phyloP scores from a whole-genome alignment of 441 rosid genomes.

The Flueggea neowawraea region DNA sequence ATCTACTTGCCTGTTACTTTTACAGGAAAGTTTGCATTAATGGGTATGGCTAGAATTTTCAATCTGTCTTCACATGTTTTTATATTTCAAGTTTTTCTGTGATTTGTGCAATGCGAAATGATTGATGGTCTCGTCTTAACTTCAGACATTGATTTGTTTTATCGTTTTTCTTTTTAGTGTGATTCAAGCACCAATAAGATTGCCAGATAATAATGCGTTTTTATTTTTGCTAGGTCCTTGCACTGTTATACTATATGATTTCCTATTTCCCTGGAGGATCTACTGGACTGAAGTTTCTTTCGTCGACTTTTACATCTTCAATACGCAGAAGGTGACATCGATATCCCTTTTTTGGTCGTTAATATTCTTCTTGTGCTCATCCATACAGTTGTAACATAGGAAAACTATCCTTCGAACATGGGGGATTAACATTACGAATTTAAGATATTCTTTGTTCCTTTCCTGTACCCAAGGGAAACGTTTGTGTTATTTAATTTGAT shows the following conservation, averaged over 20 bases:
- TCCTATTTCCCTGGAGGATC: constrained; percentile 79
- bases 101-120: too few species aligned
- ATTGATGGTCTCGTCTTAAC: not conserved
- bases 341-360: not conserved
- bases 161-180: not conserved
- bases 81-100: too few species aligned
- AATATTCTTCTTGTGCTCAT: not conserved
- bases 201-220: not conserved
- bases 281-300: constrained; percentile 51
- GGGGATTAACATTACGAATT: too few species aligned
- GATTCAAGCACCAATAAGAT: not conserved
- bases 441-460: too few species aligned
- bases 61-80: too few species aligned
- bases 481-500: too few species aligned
- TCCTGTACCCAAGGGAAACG: too few species aligned
- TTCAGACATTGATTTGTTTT: not conserved
- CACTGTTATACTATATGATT: constrained; percentile 45
- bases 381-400: not conserved
- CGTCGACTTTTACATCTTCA: constrained; percentile 36
- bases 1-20: too few species aligned
- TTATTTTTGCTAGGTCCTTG: constrained; percentile 35
- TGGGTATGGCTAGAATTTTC: too few species aligned
- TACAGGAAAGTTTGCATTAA: too few species aligned
- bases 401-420: too few species aligned
- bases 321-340: not conserved